Conservation (phyloP, 2,329 filamentous ascomycete genomes). For the Verticillium dahliae region DNA sequence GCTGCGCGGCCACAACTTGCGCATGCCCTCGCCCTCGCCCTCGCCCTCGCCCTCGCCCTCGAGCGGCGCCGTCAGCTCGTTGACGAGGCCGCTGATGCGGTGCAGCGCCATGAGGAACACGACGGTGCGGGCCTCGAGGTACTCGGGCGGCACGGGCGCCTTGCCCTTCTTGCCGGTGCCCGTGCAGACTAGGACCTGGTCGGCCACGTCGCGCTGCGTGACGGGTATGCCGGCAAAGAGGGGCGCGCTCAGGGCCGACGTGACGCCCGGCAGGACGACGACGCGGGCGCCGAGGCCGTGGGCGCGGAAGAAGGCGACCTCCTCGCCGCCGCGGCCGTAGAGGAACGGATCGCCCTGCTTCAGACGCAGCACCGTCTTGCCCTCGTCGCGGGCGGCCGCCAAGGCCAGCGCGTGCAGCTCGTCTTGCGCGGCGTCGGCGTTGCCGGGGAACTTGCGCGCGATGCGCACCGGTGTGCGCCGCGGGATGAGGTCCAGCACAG, state of each 20-base stretch:
- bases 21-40: constrained; percentile 20
- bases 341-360: constrained; percentile 98
- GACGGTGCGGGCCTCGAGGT: constrained; percentile 69
- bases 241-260: constrained; percentile 78
- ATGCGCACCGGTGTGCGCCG: constrained; percentile 86
- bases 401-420: constrained; percentile 79
- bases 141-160: constrained; percentile 74
- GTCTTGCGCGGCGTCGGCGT: constrained; percentile 87
- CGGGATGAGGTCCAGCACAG: constrained; percentile 83
- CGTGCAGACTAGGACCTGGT: constrained; percentile 94
- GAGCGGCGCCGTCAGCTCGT: constrained; percentile 53
- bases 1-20: constrained; percentile 59
- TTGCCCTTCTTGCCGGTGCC: constrained; percentile 89
- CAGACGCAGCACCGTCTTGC: constrained; percentile 76
- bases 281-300: constrained; percentile 59
- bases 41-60: constrained; percentile 25
- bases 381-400: constrained; percentile 48
- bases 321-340: constrained; percentile 91
- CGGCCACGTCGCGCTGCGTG: constrained; percentile 83
- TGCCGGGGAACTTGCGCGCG: constrained; percentile 94
- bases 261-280: constrained; percentile 80
- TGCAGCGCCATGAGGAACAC: constrained; percentile 96
- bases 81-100: constrained; percentile 67
- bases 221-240: constrained; percentile 83
- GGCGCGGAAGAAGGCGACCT: constrained; percentile 74